phyloP scores from a whole-genome alignment of 2,329 filamentous ascomycete genomes.

The Gaeumannomyces sp. region DNA sequence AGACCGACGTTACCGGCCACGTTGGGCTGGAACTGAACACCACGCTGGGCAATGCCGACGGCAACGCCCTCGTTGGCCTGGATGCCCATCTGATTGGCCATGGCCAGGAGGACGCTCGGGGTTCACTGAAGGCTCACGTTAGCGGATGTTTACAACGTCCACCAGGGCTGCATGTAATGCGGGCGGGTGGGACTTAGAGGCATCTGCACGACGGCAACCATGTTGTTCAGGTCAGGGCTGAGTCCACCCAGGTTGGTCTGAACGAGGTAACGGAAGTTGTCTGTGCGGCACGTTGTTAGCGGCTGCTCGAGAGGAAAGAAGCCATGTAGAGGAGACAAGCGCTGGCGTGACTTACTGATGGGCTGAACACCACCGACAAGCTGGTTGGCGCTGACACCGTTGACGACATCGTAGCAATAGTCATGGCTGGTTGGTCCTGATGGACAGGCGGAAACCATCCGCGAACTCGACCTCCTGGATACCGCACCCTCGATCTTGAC shows the following conservation, averaged over 20 bases:
- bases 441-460: constrained; percentile 7
- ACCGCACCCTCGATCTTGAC: constrained; percentile 5
- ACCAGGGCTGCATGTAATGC: background rate
- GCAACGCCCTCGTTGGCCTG: background rate
- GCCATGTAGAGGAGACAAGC: too few species aligned
- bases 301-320: too few species aligned
- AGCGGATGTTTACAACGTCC: background rate
- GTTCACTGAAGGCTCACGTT: background rate
- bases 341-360: constrained; percentile 1
- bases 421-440: constrained; percentile 8
- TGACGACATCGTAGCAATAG: constrained; percentile 2
- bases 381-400: constrained; percentile 4
- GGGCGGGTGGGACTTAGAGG: background rate
- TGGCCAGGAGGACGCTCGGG: constrained; percentile 7
- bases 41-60: constrained; percentile 8
- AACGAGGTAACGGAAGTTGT: constrained; percentile 9
- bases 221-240: constrained; percentile 7
- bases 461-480: constrained; percentile 10
- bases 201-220: constrained; percentile 9
- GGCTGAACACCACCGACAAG: constrained; percentile 2
- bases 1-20: constrained; percentile 1
- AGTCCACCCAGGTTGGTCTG: constrained; percentile 5
- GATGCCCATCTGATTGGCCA: constrained; percentile 4
- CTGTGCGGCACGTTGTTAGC: background rate
- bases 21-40: constrained; percentile 5